Evolutionary conservation across 768 basidiomycete species (phyloP), one percentile per base, ranked within the genome.

Genomic region (Leccinum aurantiacum): DNA sequence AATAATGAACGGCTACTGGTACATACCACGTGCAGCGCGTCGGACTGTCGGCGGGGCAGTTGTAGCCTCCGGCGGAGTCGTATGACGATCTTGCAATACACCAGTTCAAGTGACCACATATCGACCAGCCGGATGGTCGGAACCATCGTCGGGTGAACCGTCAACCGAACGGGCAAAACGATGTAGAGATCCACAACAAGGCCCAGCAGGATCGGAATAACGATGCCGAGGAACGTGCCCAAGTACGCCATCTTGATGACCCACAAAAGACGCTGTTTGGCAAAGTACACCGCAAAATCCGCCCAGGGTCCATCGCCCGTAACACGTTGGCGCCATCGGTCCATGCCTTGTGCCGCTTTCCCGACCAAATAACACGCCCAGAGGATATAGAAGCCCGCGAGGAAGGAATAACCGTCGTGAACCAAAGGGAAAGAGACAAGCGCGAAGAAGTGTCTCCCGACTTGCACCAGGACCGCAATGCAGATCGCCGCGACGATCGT

Each of bases 361-460:
- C 79, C 87, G n/a, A 85, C 74, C 58, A 90, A 74, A 69, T 84
- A 90, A 66, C 87, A 90, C 2, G 75, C 82, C 90, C 90, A 92
- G 44, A 92, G 77, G 24, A 90, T 78, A 74, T 91, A 92, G 63
- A 88, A 79, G 9, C 94, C 93, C n/a, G 84, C 77, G 31, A 94
- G 80, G 76, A 93, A 84, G 3, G 90, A 87, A 69, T 97, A 97
- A 1, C 93, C 94, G 64, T 97, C 95, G 69, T 97, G 95, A 29
- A 95, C 82, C 24, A 82, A 77, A 24, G 80, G 74, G 10, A 78
- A 68, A 0, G 84, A 78, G 67, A 90, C 81, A 17, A 89, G 69
- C 53, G 77, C 74, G 70, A 95, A 89, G 70, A 91, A 80, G 53
- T 80, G 81, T 47, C 95, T 82, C 3, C 95, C 95, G 2, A 94